These are phyloP conservation scores for Cryoendolithus antarcticus DNA, from an alignment of 2,329 filamentous ascomycete genomes.

Conservation along the genomic window DNA sequence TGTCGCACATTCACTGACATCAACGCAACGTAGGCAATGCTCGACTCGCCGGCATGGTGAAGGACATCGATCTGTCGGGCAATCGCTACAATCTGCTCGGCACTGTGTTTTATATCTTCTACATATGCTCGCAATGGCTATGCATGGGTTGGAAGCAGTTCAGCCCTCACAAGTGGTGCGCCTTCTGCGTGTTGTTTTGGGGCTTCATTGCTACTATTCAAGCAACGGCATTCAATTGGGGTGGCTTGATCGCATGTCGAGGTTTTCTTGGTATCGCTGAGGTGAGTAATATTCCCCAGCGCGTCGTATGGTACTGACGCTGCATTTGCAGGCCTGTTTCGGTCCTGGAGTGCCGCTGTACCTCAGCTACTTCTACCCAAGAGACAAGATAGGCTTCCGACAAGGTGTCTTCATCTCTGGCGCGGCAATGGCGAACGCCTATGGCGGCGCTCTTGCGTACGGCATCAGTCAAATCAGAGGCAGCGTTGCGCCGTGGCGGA, in stretches of 20 bases:
- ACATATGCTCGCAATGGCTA: conserved; percentile 46
- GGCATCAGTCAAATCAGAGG: conserved; percentile 50
- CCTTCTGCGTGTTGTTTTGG: conserved; percentile 32
- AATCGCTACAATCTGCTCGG: conserved; percentile 39
- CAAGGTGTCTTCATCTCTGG: conserved; percentile 41
- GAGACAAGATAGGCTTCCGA: conserved; percentile 44
- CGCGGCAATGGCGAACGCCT: conserved; percentile 64
- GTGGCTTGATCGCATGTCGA: conserved; percentile 36
- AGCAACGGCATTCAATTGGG: conserved; percentile 32
- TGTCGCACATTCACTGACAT: too few relatives aligned
- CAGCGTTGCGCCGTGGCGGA: conserved; percentile 49
- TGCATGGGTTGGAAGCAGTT: conserved; percentile 34
- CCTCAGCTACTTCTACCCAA: conserved; percentile 49
- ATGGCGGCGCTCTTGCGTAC: conserved; percentile 56
- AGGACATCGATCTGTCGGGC: conserved; percentile 37
- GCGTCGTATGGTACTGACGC: too few relatives aligned
- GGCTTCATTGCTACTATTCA: conserved; percentile 37
- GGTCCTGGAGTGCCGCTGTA: conserved; percentile 47
- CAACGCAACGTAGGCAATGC: conserved; percentile 30
- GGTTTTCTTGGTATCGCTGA: conserved; percentile 34
- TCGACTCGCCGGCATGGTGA: conserved; percentile 40
- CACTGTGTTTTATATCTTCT: conserved; percentile 39
- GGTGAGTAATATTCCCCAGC: not conserved
- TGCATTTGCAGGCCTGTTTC: conserved; percentile 12
- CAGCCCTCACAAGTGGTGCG: conserved; percentile 27